Evolutionary conservation across 1,284 basidiomycete species (phyloP).

Genomic region (Termitomyces sp.): DNA sequence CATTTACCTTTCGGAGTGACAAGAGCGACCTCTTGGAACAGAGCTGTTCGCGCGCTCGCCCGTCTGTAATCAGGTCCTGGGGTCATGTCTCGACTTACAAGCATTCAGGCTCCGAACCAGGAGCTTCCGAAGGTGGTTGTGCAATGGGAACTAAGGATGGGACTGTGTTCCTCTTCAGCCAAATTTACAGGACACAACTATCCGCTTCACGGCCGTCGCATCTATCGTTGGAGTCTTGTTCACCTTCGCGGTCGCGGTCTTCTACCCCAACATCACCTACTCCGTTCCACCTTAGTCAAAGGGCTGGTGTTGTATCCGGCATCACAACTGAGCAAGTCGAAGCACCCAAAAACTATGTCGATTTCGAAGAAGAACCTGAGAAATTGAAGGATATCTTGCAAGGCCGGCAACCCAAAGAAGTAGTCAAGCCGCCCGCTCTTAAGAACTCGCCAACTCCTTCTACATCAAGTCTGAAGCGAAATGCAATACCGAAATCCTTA

Average conservation of each 20-base stretch:
- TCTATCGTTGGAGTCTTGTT: slow-evolving; percentile 24
- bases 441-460: slow-evolving; percentile 24
- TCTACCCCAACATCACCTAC: slow-evolving; percentile 27
- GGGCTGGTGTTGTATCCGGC: slow-evolving; percentile 60
- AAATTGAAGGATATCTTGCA: slow-evolving; percentile 68
- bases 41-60: slow-evolving; percentile 12
- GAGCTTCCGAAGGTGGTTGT: slow-evolving; percentile 9
- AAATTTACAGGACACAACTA: slow-evolving; percentile 10
- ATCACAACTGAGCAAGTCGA: slow-evolving; percentile 63
- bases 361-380: slow-evolving; percentile 73
- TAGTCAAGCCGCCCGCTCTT: slow-evolving; percentile 16
- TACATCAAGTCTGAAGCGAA: slow-evolving; percentile 23
- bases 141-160: slow-evolving; percentile 32
- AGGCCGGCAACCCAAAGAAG: slow-evolving; percentile 38
- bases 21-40: slow-evolving; percentile 2
- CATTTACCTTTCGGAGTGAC: slow-evolving; percentile 9
- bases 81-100: slow-evolving; percentile 3
- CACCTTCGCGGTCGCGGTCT: slow-evolving; percentile 33
- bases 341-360: slow-evolving; percentile 70
- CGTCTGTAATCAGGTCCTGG: slow-evolving; percentile 17
- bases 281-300: slow-evolving; percentile 34
- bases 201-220: slow-evolving; percentile 15
- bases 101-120: not conserved
- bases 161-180: slow-evolving; percentile 28
- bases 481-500: slow-evolving; percentile 33